Evolutionary conservation across 805 yeast genomes (phyloP).

Genomic region (Starmera quercuum): DNA sequence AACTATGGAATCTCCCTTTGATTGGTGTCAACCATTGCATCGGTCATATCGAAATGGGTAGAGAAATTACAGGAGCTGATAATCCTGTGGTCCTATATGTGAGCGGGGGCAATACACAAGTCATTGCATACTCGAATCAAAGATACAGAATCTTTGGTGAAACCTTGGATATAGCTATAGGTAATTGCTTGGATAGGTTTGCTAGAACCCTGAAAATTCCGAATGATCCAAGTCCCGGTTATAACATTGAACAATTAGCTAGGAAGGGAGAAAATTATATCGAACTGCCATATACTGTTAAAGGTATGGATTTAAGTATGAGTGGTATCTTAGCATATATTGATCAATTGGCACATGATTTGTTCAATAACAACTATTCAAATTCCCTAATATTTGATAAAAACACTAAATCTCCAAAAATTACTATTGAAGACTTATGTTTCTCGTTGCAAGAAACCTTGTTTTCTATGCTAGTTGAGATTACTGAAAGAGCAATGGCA

Average conservation of each 20-base stretch:
- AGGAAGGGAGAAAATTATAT: constrained; percentile 53
- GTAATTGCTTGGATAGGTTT: constrained; percentile 93
- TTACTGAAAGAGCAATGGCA: constrained; percentile 97
- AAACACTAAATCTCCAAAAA: constrained; percentile 34
- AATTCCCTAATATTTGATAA: constrained; percentile 29
- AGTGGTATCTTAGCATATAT: constrained; percentile 87
- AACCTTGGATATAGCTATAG: constrained; percentile 94
- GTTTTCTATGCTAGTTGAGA: constrained; percentile 95
- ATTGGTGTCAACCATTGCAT: constrained; percentile 96
- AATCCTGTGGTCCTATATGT: constrained; percentile 96
- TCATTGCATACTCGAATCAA: constrained; percentile 92
- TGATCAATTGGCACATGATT: constrained; percentile 71
- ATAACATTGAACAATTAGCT: constrained; percentile 92
- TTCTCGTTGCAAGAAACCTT: constrained; percentile 88
- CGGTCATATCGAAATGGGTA: constrained; percentile 98
- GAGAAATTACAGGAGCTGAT: constrained; percentile 96
- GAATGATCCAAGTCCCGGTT: constrained; percentile 95
- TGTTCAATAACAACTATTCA: constrained; percentile 38
- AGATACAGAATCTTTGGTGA: constrained; percentile 98
- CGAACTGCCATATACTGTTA: constrained; percentile 89
- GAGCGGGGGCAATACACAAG: constrained; percentile 98
- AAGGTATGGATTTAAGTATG: constrained; percentile 98
- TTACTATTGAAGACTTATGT: constrained; percentile 84
- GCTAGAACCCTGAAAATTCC: constrained; percentile 86
- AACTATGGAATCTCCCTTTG: constrained; percentile 75